These are phyloP conservation scores for Penicillium sp. DNA, from an alignment of 2,329 filamentous ascomycete genomes.

Conservation along the genomic window DNA sequence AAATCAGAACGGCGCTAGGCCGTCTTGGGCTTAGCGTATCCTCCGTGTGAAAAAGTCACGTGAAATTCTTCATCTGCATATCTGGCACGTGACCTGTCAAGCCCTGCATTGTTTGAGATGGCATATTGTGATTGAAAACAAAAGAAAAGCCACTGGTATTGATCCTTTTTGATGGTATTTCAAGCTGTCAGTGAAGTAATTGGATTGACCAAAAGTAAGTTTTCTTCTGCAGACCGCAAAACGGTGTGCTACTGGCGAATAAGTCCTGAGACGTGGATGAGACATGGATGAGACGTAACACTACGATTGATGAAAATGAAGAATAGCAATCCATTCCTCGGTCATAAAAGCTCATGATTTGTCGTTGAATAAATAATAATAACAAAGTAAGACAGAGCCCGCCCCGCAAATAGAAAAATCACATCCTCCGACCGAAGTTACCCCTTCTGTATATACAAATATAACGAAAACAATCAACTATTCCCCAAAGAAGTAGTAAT, in stretches of 20 bases:
- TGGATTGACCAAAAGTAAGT: neutral
- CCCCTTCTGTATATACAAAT: slow-evolving; percentile 14
- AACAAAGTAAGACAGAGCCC: slow-evolving; percentile 8
- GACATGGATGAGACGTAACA: neutral
- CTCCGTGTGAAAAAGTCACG: slow-evolving; percentile 24
- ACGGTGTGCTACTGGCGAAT: neutral
- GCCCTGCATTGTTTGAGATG: slow-evolving; percentile 15
- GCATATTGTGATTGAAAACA: neutral
- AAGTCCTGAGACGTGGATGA: neutral
- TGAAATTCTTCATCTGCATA: slow-evolving; percentile 11
- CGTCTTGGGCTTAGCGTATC: slow-evolving; percentile 19
- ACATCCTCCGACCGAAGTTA: slow-evolving; percentile 3
- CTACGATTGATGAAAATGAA: neutral
- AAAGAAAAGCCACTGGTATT: neutral
- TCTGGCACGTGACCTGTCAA: slow-evolving; percentile 28
- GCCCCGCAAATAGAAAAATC: slow-evolving; percentile 5
- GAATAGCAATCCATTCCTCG: neutral
- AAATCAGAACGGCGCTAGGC: slow-evolving; percentile 38
- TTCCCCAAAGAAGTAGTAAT: slow-evolving; percentile 64
- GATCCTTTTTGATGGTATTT: neutral
- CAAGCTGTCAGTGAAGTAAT: neutral
- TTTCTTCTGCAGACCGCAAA: neutral
- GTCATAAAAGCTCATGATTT: neutral
- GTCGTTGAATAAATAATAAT: neutral
- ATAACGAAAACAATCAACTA: slow-evolving; percentile 11